phyloP scores from a whole-genome alignment of 352 stramenopile genomes.

The Peronospora belbahrii region DNA sequence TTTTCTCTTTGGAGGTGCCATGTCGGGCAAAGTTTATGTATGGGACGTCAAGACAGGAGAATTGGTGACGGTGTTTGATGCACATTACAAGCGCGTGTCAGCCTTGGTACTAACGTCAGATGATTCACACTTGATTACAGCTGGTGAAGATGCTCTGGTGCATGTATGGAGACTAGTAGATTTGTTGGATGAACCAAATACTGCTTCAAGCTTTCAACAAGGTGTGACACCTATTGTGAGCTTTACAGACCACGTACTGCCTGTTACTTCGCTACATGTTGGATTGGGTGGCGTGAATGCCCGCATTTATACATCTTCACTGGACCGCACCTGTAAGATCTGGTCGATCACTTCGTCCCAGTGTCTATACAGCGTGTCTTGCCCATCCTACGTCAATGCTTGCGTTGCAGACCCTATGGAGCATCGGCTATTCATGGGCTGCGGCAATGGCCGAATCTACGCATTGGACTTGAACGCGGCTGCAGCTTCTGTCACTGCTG shows the following conservation, averaged over 20 bases:
- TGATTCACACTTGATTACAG: slow-evolving; percentile 72
- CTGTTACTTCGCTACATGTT: slow-evolving; percentile 65
- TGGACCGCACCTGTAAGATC: slow-evolving; percentile 76
- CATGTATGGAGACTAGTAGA: slow-evolving; percentile 73
- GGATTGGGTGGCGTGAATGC: slow-evolving; percentile 55
- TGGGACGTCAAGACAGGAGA: slow-evolving; percentile 80
- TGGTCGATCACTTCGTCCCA: slow-evolving; percentile 49
- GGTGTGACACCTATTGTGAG: slow-evolving; percentile 47
- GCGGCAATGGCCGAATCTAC: slow-evolving; percentile 67
- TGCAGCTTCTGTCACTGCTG: slow-evolving; percentile 39
- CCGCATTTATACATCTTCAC: slow-evolving; percentile 65
- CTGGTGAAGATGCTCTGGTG: slow-evolving; percentile 75
- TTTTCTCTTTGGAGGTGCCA: slow-evolving; percentile 60
- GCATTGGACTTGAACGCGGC: slow-evolving; percentile 58
- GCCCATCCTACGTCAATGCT: slow-evolving; percentile 57
- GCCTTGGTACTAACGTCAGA: slow-evolving; percentile 58
- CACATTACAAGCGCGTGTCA: slow-evolving; percentile 81
- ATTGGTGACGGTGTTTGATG: slow-evolving; percentile 73
- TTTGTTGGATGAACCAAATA: slow-evolving; percentile 53
- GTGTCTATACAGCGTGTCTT: slow-evolving; percentile 61
- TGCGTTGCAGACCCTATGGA: slow-evolving; percentile 57
- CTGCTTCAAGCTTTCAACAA: slow-evolving; percentile 47
- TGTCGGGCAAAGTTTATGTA: slow-evolving; percentile 80
- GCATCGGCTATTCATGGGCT: slow-evolving; percentile 61
- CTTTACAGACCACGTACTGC: slow-evolving; percentile 75